phyloP scores from a whole-genome alignment of 768 basidiomycete genomes.

The Saitozyma podzolica region DNA sequence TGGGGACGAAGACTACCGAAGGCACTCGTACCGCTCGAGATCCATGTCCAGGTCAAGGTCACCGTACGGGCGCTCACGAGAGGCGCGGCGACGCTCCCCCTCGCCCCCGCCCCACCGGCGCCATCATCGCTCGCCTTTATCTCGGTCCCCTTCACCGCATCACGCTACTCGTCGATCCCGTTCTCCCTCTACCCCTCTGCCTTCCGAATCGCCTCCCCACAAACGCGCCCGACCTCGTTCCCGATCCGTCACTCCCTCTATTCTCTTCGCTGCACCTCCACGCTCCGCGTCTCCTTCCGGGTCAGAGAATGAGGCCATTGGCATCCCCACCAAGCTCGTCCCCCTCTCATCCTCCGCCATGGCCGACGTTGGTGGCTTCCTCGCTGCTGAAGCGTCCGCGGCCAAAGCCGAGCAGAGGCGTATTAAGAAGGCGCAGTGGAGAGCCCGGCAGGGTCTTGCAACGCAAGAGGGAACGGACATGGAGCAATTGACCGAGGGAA shows the following conservation, averaged over 20 bases:
- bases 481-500: constrained; percentile 6
- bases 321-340: constrained; percentile 58
- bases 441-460: constrained; percentile 47
- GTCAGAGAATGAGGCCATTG: constrained; percentile 22
- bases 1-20: no score
- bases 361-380: constrained; percentile 77
- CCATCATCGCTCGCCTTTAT: background rate
- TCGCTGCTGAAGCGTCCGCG: constrained; percentile 72
- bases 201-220: background rate
- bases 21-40: no score
- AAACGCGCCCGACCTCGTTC: constrained; percentile 2
- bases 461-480: constrained; percentile 34
- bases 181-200: constrained; percentile 10
- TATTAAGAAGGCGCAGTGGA: constrained; percentile 65
- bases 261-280: constrained; percentile 16
- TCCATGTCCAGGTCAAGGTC: no score
- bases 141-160: background rate
- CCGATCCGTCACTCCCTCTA: constrained; percentile 13
- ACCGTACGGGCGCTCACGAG: background rate
- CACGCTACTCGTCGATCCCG: background rate
- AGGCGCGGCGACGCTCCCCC: constrained; percentile 5
- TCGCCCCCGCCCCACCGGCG: constrained; percentile 8
- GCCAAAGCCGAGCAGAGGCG: constrained; percentile 67
- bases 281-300: constrained; percentile 22
- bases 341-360: constrained; percentile 77